A percentile compares a stretch with the other conserved stretches of the same genome.
Conservation (phyloP, 2,329 filamentous ascomycete genomes). For the Claviceps sp. region DNA sequence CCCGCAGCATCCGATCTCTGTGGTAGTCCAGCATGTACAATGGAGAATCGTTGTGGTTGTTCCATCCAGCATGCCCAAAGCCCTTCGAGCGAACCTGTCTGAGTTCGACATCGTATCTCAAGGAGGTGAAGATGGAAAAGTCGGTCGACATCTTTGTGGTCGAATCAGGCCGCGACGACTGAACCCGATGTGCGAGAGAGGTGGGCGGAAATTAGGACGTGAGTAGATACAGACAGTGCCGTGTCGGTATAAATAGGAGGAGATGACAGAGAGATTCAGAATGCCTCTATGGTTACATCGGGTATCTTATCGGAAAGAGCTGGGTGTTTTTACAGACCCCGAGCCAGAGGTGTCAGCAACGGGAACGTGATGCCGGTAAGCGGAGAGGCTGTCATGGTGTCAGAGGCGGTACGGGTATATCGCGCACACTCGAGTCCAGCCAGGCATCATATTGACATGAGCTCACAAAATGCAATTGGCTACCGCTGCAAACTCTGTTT, state of each 20-base stretch:
- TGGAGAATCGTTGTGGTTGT: constrained; percentile 39
- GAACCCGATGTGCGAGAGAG: neutral
- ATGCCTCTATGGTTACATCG: too few species aligned
- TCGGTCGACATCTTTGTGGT: constrained; percentile 20
- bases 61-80: constrained; percentile 34
- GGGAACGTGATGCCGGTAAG: neutral
- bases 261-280: too few species aligned
- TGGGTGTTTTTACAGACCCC: too few species aligned
- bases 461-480: constrained; percentile 4
- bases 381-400: neutral
- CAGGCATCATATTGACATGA: neutral
- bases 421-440: neutral
- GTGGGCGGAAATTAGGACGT: too few species aligned
- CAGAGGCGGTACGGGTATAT: neutral
- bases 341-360: too few species aligned
- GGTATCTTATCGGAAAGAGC: too few species aligned
- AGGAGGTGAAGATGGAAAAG: constrained; percentile 55
- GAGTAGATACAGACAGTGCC: too few species aligned
- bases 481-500: too few species aligned
- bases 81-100: constrained; percentile 25
- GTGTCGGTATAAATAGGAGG: too few species aligned
- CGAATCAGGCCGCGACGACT: neutral
- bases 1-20: constrained; percentile 60
- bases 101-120: constrained; percentile 56
- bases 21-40: constrained; percentile 75